Conservation (phyloP, 2,329 filamentous ascomycete species). For the Corinectria fuckeliana region DNA sequence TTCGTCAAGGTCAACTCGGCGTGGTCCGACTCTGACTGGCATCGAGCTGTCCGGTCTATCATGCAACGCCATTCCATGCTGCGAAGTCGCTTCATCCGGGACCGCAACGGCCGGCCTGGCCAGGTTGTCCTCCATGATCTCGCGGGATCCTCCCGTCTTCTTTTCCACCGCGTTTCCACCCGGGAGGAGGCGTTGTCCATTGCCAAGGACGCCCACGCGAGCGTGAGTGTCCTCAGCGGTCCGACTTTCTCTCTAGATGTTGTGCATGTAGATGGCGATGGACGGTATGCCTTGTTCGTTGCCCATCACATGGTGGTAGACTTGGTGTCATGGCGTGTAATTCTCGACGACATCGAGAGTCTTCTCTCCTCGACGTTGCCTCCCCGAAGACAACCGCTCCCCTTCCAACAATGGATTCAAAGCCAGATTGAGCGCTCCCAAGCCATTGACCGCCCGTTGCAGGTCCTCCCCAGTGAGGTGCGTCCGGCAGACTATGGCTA, state of each 20-base stretch:
- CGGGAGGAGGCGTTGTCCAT: not conserved
- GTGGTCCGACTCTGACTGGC: not conserved
- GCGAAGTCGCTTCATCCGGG: not conserved
- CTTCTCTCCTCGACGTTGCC: not conserved
- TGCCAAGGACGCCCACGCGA: not conserved
- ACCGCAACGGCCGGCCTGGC: not conserved
- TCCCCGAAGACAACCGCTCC: not conserved
- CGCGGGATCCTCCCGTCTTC: not conserved
- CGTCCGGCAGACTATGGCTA: not conserved
- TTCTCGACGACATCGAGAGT: constrained; percentile 18
- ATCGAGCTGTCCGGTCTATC: not conserved
- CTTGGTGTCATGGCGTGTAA: constrained; percentile 26
- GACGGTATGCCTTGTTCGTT: not conserved
- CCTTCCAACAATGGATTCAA: not conserved
- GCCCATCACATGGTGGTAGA: constrained; percentile 25
- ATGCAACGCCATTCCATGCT: not conserved
- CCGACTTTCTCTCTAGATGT: not conserved
- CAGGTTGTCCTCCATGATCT: not conserved
- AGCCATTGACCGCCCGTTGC: not conserved
- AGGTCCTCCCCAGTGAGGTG: not conserved
- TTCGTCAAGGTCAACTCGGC: not conserved
- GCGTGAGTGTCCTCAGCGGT: not conserved
- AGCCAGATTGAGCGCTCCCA: not conserved
- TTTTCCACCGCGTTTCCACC: not conserved
- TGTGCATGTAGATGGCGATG: not conserved